Conservation (phyloP, 1,284 basidiomycete species). For the Melanopsichium pennsylvanicum region DNA sequence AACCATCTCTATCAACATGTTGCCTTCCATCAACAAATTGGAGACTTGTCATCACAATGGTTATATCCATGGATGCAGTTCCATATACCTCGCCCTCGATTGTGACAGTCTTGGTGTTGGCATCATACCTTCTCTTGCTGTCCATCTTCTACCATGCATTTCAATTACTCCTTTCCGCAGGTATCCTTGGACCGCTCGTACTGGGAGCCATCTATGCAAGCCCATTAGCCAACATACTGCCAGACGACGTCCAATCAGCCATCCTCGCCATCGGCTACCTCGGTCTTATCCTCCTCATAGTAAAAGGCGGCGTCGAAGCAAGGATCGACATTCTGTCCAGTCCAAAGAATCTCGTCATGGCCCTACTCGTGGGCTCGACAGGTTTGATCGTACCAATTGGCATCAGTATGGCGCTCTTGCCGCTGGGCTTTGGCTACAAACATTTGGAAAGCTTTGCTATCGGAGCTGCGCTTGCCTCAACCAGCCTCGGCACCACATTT, state of each 20-base stretch:
- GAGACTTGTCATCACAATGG: too few species aligned
- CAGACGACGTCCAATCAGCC: constrained; percentile 67
- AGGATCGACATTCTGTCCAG: constrained; percentile 31
- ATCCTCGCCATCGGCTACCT: constrained; percentile 70
- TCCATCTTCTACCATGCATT: constrained; percentile 38
- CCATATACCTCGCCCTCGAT: constrained; percentile 20
- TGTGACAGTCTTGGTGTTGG: constrained; percentile 14
- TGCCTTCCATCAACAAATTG: too few species aligned
- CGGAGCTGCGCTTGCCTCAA: constrained; percentile 71
- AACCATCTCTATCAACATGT: too few species aligned
- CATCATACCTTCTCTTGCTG: constrained; percentile 66
- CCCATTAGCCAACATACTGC: constrained; percentile 69
- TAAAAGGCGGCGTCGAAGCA: constrained; percentile 67
- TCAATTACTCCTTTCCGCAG: constrained; percentile 54
- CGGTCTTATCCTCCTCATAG: constrained; percentile 71
- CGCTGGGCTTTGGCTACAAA: constrained; percentile 62
- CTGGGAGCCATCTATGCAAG: constrained; percentile 70
- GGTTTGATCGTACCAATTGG: constrained; percentile 70
- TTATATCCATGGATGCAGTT: constrained; percentile 4
- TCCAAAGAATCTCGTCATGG: constrained; percentile 68
- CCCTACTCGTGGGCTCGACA: constrained; percentile 68
- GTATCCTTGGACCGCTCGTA: constrained; percentile 68
- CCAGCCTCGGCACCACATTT: constrained; percentile 72
- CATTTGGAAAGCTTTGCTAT: constrained; percentile 70
- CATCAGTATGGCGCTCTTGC: constrained; percentile 67